Evolutionary conservation across 176 grass and related monocot species (phyloP), one percentile per base, ranked within the genome.

Genomic region (Aegilops umbellulata): DNA sequence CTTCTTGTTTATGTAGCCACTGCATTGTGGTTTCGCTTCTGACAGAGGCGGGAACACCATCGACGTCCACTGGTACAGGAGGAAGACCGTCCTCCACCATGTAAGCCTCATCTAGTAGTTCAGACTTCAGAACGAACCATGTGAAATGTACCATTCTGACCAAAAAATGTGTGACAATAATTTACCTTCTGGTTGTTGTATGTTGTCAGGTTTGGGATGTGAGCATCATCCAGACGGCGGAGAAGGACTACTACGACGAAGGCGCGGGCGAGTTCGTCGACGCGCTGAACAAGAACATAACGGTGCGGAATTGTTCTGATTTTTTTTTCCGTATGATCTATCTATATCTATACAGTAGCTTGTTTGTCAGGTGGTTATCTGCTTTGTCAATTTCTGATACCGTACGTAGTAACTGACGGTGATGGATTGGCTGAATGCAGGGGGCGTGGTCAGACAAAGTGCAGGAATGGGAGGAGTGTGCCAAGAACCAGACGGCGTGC

Each of bases 11-110:
- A 0, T 58, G 26, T 49, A 95, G 93, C 90, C 90, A 44, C 85
- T 95, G n/a, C 93, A 95, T 84, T 84, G 90, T 90, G 74, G 90
- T 1, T 92, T 92, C 44, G 81, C 86, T 65, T 88, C 93, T 2
- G 90, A 95, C 65, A 82, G 17, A 83, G 93, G 93, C 79, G 93
- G 90, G 1, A 92, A 95, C 83, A 88, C 90, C 32, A 90, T 95
- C 31, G 65, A 90, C 16, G 90, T 95, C 5, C 90, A 79, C 44
- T 92, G 90, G 93, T 95, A 88, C 44, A 88, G 6, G 63, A 88
- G 86, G 87, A 95, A 95, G 87, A 82, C 83, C 32, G 88, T 79
- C 3, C 90, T 95, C 11, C 93, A 95, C 80, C 90, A 92, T 90
- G 88, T 92, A 86, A 76, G 78, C 41, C 13, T 51, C 36, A 6